Base-by-base conservation (phyloP, 495 filamentous ascomycete genomes). In the Penicillium angulare region DNA sequence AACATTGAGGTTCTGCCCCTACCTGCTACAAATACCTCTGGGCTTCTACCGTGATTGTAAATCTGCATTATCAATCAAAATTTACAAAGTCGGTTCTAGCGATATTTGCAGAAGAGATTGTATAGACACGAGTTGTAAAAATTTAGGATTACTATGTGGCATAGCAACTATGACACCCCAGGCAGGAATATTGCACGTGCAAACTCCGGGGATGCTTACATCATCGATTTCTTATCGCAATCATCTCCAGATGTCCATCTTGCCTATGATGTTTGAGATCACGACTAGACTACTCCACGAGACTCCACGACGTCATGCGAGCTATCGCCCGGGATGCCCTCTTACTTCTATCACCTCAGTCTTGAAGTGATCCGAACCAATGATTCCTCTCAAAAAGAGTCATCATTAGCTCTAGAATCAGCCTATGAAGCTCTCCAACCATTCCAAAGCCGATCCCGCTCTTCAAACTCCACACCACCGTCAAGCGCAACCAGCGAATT, bases 301-400 rank as follows among this genome's bases (percentile, higher is more conserved):
- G 35, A 29, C 47, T 38, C 22, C 45, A 42, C 21, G 41, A 41
- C 38, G 55, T 49, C 56, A 65, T 62, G 58, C 68, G 69, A 72
- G n/a, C 48, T 44, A 61, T 65, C 55, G 52, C 56, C 56, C 69
- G 68, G 63, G 48, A 85, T 88, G 90, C 88, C 88, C 73, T 84
- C 87, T 27, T 96, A 93, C 71, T 92, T 90, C 69, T 98, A 92
- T 60, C 92, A 97, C 61, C 66, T 98, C 23, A 84, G 85, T 58
- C 81, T 98, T 61, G 92, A 97, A 77, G n/a, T n/a, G n/a, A 76
- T 97, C 44, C 86, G 86, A 67, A 66, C 80, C 52, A 69, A 76
- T 13, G 8, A 17, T 3, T 22, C 8, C 0, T 43, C 55, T 46
- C 71, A 78, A 13, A 34, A 32, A 49, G 35, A 42, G 16, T 48